Conservation (phyloP, 345 rosid species). For the Laguncularia racemosa region DNA sequence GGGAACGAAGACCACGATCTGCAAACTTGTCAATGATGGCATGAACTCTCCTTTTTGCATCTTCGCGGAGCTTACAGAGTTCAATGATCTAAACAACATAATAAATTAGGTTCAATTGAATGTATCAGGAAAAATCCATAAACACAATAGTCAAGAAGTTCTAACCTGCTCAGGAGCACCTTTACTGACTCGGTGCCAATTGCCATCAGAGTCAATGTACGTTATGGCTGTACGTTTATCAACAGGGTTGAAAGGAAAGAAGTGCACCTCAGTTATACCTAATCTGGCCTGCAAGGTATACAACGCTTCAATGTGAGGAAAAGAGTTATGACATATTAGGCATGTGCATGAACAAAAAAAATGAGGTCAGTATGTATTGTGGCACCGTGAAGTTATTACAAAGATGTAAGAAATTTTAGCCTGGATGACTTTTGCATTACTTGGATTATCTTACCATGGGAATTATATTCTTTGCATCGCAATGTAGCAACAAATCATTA, state of each 20-base stretch:
- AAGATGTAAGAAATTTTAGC: too few species aligned
- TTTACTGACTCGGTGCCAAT: slow-evolving; percentile 77
- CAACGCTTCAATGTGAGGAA: too few species aligned
- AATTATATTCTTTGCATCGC: too few species aligned
- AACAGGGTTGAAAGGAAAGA: slow-evolving; percentile 82
- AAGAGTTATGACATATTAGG: background rate
- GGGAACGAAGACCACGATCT: slow-evolving; percentile 76
- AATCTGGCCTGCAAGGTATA: slow-evolving; percentile 49
- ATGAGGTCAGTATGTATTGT: too few species aligned
- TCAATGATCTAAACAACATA: slow-evolving; percentile 42
- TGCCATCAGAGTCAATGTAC: slow-evolving; percentile 50
- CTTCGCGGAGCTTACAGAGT: slow-evolving; percentile 59
- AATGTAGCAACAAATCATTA: too few species aligned
- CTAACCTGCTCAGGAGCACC: slow-evolving; percentile 83
- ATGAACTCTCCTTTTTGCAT: slow-evolving; percentile 56
- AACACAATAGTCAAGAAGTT: background rate
- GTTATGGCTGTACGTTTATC: slow-evolving; percentile 89
- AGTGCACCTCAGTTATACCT: slow-evolving; percentile 66
- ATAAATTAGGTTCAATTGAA: background rate
- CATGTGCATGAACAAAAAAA: too few species aligned
- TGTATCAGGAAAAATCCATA: background rate
- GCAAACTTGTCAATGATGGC: slow-evolving; percentile 81
- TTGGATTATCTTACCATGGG: too few species aligned
- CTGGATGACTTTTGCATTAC: too few species aligned
- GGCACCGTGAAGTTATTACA: too few species aligned